Evolutionary conservation across 352 stramenopile genomes (phyloP).

Genomic region (Globisporangium solare): DNA sequence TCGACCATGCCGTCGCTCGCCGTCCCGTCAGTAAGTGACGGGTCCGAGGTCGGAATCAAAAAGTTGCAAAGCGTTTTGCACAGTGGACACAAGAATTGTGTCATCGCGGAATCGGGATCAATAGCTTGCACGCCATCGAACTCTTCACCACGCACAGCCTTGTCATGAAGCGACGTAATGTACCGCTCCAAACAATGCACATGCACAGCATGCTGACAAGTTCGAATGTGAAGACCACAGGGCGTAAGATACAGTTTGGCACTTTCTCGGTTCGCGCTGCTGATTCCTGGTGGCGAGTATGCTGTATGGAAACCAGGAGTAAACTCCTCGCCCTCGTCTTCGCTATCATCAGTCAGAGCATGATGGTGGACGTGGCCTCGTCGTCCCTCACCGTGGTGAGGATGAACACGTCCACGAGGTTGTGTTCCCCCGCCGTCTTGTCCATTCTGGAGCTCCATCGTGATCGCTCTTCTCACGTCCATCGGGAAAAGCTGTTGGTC

Average conservation of each 20-base stretch:
- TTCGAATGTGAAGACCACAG: slow-evolving; percentile 79
- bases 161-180: slow-evolving; percentile 82
- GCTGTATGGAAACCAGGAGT: slow-evolving; percentile 35
- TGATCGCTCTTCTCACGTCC: slow-evolving; percentile 41
- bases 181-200: slow-evolving; percentile 86
- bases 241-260: slow-evolving; percentile 71
- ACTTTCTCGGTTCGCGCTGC: slow-evolving; percentile 36
- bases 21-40: slow-evolving; percentile 11
- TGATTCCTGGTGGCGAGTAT: slow-evolving; percentile 40
- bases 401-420: slow-evolving; percentile 10
- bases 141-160: slow-evolving; percentile 83
- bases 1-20: slow-evolving; percentile 13
- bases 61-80: slow-evolving; percentile 93
- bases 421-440: slow-evolving; percentile 24
- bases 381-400: slow-evolving; percentile 12
- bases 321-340: slow-evolving; percentile 50
- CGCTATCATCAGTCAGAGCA: slow-evolving; percentile 38
- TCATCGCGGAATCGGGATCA: slow-evolving; percentile 85
- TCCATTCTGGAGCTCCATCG: slow-evolving; percentile 28
- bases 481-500: slow-evolving; percentile 52
- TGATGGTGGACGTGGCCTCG: slow-evolving; percentile 20
- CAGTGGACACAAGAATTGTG: slow-evolving; percentile 89
- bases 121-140: slow-evolving; percentile 88
- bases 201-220: slow-evolving; percentile 83
- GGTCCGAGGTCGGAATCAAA: slow-evolving; percentile 76